Evolutionary conservation across 1,284 basidiomycete species (phyloP).

Genomic region (Lentinula novae-zelandiae): DNA sequence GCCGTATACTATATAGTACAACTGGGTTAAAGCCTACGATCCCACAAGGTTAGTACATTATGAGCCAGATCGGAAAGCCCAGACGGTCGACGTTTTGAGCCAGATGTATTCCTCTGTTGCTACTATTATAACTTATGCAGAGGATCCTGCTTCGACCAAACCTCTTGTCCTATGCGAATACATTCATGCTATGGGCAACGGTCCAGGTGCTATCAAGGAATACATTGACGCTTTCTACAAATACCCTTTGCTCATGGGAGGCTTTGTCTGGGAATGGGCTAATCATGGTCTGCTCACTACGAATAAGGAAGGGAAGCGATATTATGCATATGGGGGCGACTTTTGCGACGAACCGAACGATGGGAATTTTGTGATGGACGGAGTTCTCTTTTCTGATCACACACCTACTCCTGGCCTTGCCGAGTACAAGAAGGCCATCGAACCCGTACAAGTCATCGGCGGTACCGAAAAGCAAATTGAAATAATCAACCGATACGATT

Average conservation of each 20-base stretch:
- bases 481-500: slow-evolving; percentile 15
- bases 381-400: slow-evolving; percentile 11
- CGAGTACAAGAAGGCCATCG: slow-evolving; percentile 15
- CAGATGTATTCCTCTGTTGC: slow-evolving; percentile 14
- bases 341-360: slow-evolving; percentile 14
- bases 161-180: slow-evolving; percentile 15
- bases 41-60: slow-evolving; percentile 12
- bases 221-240: slow-evolving; percentile 15
- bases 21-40: slow-evolving; percentile 12
- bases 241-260: slow-evolving; percentile 12
- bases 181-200: slow-evolving; percentile 13
- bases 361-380: slow-evolving; percentile 15
- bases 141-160: slow-evolving; percentile 4
- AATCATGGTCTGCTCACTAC: slow-evolving; percentile 12
- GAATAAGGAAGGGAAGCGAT: slow-evolving; percentile 8
- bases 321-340: slow-evolving; percentile 14
- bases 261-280: slow-evolving; percentile 13
- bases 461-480: slow-evolving; percentile 6
- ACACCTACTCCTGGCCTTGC: slow-evolving; percentile 9
- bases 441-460: slow-evolving; percentile 9
- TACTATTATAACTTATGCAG: slow-evolving; percentile 10
- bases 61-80: slow-evolving; percentile 10
- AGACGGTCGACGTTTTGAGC: slow-evolving; percentile 9
- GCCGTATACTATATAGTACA: neutral
- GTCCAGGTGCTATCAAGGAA: slow-evolving; percentile 13